phyloP scores from a whole-genome alignment of 176 grass and related monocot species.

The Luzula sylvatica region DNA sequence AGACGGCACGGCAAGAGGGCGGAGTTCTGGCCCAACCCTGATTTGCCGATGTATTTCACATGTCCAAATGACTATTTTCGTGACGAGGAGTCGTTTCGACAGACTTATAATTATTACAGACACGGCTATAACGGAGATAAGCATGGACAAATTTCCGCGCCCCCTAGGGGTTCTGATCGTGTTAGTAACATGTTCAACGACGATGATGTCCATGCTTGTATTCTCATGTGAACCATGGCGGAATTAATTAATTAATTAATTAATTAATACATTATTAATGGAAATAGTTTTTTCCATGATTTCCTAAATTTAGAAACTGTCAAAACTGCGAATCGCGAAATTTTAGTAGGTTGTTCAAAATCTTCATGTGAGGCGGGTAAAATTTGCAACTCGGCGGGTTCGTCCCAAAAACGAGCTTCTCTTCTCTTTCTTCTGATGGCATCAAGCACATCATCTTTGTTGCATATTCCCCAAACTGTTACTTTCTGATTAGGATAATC shows the following conservation, averaged over 20 bases:
- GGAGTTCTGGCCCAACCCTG: slow-evolving; percentile 93
- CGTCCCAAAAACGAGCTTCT: slow-evolving; percentile 50
- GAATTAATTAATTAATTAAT: no score
- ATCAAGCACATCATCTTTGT: slow-evolving; percentile 52
- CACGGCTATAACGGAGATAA: slow-evolving; percentile 94
- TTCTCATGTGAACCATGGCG: slow-evolving; percentile 83
- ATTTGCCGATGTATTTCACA: slow-evolving; percentile 73
- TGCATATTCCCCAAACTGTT: slow-evolving; percentile 91
- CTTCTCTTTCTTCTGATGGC: slow-evolving; percentile 73
- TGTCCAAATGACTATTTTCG: slow-evolving; percentile 68
- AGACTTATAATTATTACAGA: slow-evolving; percentile 86
- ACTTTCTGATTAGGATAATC: slow-evolving; percentile 83
- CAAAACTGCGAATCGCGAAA: slow-evolving; percentile 37
- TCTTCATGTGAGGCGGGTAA: slow-evolving; percentile 1
- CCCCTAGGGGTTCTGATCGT: slow-evolving; percentile 59
- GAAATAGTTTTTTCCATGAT: slow-evolving; percentile 88
- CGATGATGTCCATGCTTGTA: slow-evolving; percentile 84
- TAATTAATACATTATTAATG: slow-evolving; percentile 36
- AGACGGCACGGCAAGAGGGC: slow-evolving; percentile 84
- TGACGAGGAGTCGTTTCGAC: slow-evolving; percentile 74
- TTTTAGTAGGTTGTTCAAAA: slow-evolving; percentile 11
- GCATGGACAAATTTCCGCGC: slow-evolving; percentile 59
- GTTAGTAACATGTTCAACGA: slow-evolving; percentile 99
- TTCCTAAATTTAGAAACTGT: slow-evolving; percentile 36
- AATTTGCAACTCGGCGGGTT: slow-evolving; percentile 1